A percentile compares a stretch with the other conserved stretches of the same genome.
Conservation (phyloP, 306 rosid species). For the Erythrophleum fordii region DNA sequence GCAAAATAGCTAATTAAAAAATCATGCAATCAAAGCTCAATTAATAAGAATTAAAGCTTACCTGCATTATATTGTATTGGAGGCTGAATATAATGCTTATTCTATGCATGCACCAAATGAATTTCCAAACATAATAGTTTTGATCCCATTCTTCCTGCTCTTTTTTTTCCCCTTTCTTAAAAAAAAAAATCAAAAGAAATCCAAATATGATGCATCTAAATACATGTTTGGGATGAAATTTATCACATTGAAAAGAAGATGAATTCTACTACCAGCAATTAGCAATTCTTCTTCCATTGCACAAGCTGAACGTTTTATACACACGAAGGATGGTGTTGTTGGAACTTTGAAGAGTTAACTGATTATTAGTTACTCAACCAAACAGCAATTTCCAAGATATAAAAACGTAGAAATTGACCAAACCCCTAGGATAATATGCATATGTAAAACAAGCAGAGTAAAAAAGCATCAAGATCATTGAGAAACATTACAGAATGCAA, state of each 20-base stretch:
- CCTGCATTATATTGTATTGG: constrained; percentile 8
- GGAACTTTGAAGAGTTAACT: background rate
- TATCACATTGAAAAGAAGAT: background rate
- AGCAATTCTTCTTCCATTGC: constrained; percentile 23
- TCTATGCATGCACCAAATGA: constrained; percentile 13
- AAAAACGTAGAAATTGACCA: too few species aligned
- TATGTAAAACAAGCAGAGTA: too few species aligned
- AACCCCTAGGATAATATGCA: too few species aligned
- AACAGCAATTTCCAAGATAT: too few species aligned
- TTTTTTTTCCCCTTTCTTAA: background rate
- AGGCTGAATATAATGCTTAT: constrained; percentile 11
- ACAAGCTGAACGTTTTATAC: background rate
- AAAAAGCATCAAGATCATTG: background rate
- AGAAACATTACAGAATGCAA: background rate
- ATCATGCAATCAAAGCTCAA: background rate
- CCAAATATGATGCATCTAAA: background rate
- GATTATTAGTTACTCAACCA: constrained; percentile 20
- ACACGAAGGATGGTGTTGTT: background rate
- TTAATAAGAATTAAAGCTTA: constrained; percentile 7
- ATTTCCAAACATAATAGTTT: background rate
- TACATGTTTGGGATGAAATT: background rate
- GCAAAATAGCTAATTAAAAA: constrained; percentile 25
- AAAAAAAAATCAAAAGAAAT: background rate
- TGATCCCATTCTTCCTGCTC: background rate
- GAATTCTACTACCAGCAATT: background rate